phyloP scores from a whole-genome alignment of 2,329 filamentous ascomycete genomes.

The Ophiostoma sp. region DNA sequence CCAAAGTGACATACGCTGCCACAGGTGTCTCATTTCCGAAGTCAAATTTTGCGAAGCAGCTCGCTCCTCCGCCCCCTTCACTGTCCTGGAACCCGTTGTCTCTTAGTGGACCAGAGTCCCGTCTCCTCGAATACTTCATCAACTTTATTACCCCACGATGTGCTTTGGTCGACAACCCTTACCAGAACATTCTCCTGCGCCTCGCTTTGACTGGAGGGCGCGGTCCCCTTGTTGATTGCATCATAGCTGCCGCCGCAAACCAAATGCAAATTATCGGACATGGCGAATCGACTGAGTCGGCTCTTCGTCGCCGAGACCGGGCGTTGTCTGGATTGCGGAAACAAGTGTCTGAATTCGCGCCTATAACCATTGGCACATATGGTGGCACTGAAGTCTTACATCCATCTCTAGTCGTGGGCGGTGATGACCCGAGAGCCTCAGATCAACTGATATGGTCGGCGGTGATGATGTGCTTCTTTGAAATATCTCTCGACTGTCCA shows the following conservation, averaged over 20 bases:
- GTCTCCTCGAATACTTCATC: not conserved
- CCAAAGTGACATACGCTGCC: too few relatives aligned
- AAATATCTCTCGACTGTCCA: constrained; percentile 18
- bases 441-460: constrained; percentile 21
- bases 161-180: not conserved
- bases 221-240: constrained; percentile 29
- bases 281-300: constrained; percentile 16
- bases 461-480: constrained; percentile 21
- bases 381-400: not conserved
- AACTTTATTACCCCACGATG: not conserved
- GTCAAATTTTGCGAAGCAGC: not conserved
- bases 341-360: not conserved
- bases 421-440: not conserved
- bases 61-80: not conserved
- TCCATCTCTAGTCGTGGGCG: not conserved
- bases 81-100: not conserved
- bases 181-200: not conserved
- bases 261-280: constrained; percentile 25
- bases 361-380: not conserved
- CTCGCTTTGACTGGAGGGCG: not conserved
- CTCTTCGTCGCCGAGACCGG: not conserved
- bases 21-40: too few relatives aligned
- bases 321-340: not conserved
- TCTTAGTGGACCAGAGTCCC: not conserved
- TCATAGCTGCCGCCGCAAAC: constrained; percentile 32